Percentiles rank a stretch among this genome's conserved stretches.
phyloP scores from a whole-genome alignment of 805 yeast species.

The Schizosaccharomyces osmophilus region DNA sequence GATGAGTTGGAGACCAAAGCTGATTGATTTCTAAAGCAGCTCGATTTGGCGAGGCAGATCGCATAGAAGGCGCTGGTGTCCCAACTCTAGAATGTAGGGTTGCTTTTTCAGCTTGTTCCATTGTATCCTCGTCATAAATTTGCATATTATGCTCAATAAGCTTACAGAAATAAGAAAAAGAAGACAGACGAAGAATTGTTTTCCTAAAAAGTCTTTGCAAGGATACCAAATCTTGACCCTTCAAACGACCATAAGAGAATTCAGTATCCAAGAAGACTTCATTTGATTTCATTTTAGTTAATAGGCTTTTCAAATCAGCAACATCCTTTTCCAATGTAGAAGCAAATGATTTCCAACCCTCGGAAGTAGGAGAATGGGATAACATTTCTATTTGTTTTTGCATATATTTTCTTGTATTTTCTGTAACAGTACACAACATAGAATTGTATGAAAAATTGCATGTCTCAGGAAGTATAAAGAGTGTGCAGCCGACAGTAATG shows the following conservation, averaged over 20 bases:
- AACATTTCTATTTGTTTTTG: not conserved
- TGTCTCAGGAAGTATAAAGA: slow-evolving; percentile 1
- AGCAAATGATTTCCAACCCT: not conserved
- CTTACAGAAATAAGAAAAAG: not conserved
- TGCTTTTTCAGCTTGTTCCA: not conserved
- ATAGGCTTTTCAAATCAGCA: not conserved
- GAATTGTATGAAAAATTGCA: not conserved
- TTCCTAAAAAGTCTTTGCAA: not conserved
- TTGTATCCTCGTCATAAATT: not conserved
- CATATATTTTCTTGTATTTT: not conserved
- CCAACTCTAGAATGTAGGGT: not conserved
- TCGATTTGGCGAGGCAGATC: not conserved
- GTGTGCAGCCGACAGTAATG: not conserved
- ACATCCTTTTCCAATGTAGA: not conserved
- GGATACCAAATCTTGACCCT: not conserved
- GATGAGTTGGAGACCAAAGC: not conserved
- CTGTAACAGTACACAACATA: not conserved
- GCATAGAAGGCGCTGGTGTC: not conserved
- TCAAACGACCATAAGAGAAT: slow-evolving; percentile 1
- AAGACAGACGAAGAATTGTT: not conserved
- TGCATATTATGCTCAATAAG: slow-evolving; percentile 1
- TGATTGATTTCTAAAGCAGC: not conserved
- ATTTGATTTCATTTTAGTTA: not conserved
- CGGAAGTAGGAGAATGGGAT: not conserved
- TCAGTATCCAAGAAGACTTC: not conserved